phyloP scores from a whole-genome alignment of 495 filamentous ascomycete genomes.

The Aspergillus nanangensis region DNA sequence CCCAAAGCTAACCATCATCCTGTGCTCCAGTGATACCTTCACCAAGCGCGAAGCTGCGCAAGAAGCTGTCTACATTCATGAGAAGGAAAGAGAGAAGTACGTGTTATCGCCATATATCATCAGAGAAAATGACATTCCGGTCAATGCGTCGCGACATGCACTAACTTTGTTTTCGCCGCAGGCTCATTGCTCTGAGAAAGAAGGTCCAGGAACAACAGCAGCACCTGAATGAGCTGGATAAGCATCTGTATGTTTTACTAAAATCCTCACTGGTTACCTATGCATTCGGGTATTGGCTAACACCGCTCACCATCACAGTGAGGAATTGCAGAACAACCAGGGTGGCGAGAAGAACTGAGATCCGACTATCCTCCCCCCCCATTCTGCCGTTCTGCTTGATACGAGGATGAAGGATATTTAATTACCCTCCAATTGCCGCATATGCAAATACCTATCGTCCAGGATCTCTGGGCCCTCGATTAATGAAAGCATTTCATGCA shows the following conservation, averaged over 20 bases:
- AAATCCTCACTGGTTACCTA: background rate
- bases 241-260: conserved; percentile 65
- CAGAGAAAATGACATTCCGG: no score
- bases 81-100: conserved; percentile 83
- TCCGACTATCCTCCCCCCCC: background rate
- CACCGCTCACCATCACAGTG: conserved; percentile 34
- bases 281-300: background rate
- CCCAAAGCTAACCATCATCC: background rate
- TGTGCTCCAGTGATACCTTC: conserved; percentile 70
- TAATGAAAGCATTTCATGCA: no score
- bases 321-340: conserved; percentile 63
- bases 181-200: conserved; percentile 60
- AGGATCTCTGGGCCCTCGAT: no score
- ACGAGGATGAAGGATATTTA: no score
- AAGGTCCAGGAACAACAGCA: conserved; percentile 76
- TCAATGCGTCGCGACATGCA: no score
- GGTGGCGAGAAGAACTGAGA: conserved; percentile 68
- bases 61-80: conserved; percentile 76
- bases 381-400: background rate
- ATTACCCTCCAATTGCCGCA: no score
- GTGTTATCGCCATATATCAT: no score
- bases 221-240: conserved; percentile 76
- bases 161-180: conserved; percentile 18
- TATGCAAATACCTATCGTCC: no score
- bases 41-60: conserved; percentile 82